Base-by-base conservation (phyloP, 345 rosid species). In the Pistacia atlantica region DNA sequence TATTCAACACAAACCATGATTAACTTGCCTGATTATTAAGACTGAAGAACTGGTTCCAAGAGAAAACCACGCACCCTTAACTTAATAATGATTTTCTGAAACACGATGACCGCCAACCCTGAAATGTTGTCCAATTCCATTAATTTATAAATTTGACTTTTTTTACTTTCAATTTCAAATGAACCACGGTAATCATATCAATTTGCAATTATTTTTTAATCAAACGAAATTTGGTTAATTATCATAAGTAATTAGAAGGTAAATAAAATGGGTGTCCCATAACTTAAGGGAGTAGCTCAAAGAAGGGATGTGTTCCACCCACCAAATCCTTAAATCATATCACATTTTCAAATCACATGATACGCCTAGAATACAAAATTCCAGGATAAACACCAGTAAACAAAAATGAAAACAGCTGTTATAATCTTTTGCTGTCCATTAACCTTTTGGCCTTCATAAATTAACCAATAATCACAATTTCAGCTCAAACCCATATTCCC, bases 391-490 rank as follows among this genome's bases (percentile, higher is more conserved):
- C 35, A 13, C 16, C 42, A 54, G 31, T 22, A 37, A 65, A 64
- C 13, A 54, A 35, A 38, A 52, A 2, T 7, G 64, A 75, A 55
- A 55, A 11, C 11, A 65, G 37, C 33, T 65, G 71, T 38, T 37
- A 55, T 28, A 28, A 46, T 22, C 5, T 18, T 73, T 61, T 22
- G 63, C 28, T 45, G 31, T 54, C 38, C 54, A 65, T 54, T 14
- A 74, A 63, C 60, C 68, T 63, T 63, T 52, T 12, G 42, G 56
- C 71, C 59, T 55, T 16, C 55, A 65, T 66, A 35, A 52, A 64
- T 52, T 52, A 65, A 65, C 57, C 84, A 81, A 80, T 80, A 74
- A 67, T 67, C 65, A 75, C 72, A 67, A 25, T 14, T 67, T 28
- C 22, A 42, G 66, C 73, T 75, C 73, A 57, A 67, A 67, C 73